Evolutionary conservation across 2,329 filamentous ascomycete genomes (phyloP), one percentile per base, ranked within the genome.

Genomic region (Meredithiella fracta): DNA sequence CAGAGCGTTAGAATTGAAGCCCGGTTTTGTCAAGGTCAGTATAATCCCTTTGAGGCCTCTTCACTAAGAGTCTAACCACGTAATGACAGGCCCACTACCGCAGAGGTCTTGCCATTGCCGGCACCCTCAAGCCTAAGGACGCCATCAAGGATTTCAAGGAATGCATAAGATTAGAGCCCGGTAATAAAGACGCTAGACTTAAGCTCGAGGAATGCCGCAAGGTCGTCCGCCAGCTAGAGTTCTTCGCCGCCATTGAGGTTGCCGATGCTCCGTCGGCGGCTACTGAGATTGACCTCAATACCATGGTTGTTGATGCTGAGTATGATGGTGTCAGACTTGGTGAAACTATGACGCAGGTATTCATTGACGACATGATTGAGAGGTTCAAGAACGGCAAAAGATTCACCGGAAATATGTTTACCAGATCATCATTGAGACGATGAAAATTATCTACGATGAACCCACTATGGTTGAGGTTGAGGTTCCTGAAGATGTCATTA

Each of bases 401-500:
- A 77, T 98, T 57, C 88, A 92, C 69, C 83, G 81, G 71, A 98
- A 97, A 77, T 98, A 96, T 66, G 92, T 91, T 61, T 97, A 91
- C 74, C 88, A 96, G 72, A 98, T 98, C 65, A 78, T 98, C 63
- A 72, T 96, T 63, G 86, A 86, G 4, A 86, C 94, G 63, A 88
- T 86, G 73, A 83, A 95, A 60, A 78, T 98, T 58, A 83, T 95
- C 49, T 90, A 91, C 67, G 82, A 89, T 54, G 92, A 98, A 71
- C 78, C 91, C 15, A 98, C 92, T 25, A 96, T 98, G 92, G 90
- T 96, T 25, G 92, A 98, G 71, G 79, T 92, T 66, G 79, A 86
- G 52, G 81, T 98, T 55, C 80, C 84, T 4, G 72, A 86, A 49
- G 88, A 83, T 57, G 80, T 84, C 58, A 79, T 84, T 65, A 74